phyloP scores from a whole-genome alignment of 2,329 filamentous ascomycete species.

The Fusarium sp. region DNA sequence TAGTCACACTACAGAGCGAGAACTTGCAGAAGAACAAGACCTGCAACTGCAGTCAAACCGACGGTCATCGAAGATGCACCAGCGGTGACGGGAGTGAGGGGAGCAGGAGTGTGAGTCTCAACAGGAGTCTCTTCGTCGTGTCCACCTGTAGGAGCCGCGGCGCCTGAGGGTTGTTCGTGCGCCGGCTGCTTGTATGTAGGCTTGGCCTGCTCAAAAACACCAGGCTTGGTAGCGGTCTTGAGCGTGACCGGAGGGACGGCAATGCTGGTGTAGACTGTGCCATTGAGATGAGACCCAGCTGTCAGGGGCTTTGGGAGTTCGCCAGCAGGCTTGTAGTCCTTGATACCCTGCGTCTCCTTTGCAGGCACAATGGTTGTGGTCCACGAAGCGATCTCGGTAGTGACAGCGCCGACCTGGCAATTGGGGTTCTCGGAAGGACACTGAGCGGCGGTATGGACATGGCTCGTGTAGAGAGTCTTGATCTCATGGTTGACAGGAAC shows the following conservation, averaged over 20 bases:
- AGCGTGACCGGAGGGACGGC: conserved; percentile 30
- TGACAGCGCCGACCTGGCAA: conserved; percentile 56
- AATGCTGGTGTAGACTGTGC: conserved; percentile 27
- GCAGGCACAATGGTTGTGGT: conserved; percentile 35
- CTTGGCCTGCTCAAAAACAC: conserved; percentile 27
- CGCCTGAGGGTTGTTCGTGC: conserved; percentile 27
- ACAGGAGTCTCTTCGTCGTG: conserved; percentile 40
- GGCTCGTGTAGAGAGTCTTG: conserved; percentile 64
- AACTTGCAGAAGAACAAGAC: conserved; percentile 45
- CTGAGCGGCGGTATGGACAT: conserved; percentile 65
- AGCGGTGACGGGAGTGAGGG: conserved; percentile 57
- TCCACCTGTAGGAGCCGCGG: conserved; percentile 42
- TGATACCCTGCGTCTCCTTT: conserved; percentile 30
- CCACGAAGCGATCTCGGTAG: conserved; percentile 47
- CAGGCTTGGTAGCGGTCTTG: conserved; percentile 37
- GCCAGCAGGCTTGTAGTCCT: conserved; percentile 25
- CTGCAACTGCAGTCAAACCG: conserved; percentile 45
- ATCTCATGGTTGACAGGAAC: conserved; percentile 37
- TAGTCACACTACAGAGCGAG: conserved; percentile 44
- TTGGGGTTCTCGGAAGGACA: conserved; percentile 63
- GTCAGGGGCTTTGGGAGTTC: conserved; percentile 25
- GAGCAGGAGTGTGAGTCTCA: conserved; percentile 24
- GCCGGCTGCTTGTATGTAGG: conserved; percentile 22
- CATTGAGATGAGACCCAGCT: conserved; percentile 17
- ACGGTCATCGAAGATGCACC: conserved; percentile 55